Percentiles rank a stretch among this genome's conserved stretches.
These are phyloP conservation scores for Coemansia sp. DNA, from an alignment of 192 early-diverging fungal genomes.

Conservation along the genomic window DNA sequence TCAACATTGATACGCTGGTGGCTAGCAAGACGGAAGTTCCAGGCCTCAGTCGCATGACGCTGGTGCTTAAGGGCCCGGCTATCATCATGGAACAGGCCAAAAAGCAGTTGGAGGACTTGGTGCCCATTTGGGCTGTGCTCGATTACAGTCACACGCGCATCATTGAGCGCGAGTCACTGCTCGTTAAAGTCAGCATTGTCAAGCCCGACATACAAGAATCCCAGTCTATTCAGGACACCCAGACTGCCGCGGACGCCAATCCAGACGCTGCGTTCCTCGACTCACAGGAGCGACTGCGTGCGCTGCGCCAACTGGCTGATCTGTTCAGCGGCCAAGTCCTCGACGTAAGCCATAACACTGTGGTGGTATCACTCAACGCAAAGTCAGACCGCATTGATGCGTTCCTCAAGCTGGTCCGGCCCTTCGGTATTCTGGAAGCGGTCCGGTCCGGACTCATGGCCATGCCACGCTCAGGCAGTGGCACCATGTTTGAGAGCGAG, in stretches of 20 bases:
- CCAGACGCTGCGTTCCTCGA: conserved; percentile 52
- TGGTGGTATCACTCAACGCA: conserved; percentile 86
- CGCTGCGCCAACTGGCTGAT: conserved; percentile 77
- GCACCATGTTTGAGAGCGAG: conserved; percentile 71
- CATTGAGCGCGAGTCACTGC: conserved; percentile 89
- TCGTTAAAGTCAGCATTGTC: conserved; percentile 90
- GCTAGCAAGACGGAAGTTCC: conserved; percentile 94
- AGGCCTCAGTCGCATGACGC: conserved; percentile 91
- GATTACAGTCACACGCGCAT: conserved; percentile 89
- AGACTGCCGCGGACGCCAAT: conserved; percentile 10
- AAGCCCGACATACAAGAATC: conserved; percentile 45
- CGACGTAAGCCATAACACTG: conserved; percentile 80
- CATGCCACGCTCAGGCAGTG: conserved; percentile 88
- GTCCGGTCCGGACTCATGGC: conserved; percentile 95
- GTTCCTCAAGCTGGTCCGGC: conserved; percentile 89
- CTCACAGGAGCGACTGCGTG: conserved; percentile 67
- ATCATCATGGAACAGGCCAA: conserved; percentile 87
- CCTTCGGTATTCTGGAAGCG: conserved; percentile 94
- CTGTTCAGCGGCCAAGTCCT: conserved; percentile 86
- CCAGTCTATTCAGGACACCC: conserved; percentile 3
- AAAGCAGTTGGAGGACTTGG: conserved; percentile 93
- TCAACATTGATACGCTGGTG: conserved; percentile 97
- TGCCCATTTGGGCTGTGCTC: conserved; percentile 96
- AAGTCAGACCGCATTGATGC: conserved; percentile 86
- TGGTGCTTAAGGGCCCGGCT: conserved; percentile 86